phyloP scores from a whole-genome alignment of 805 yeast species.

The Pichia californica region DNA sequence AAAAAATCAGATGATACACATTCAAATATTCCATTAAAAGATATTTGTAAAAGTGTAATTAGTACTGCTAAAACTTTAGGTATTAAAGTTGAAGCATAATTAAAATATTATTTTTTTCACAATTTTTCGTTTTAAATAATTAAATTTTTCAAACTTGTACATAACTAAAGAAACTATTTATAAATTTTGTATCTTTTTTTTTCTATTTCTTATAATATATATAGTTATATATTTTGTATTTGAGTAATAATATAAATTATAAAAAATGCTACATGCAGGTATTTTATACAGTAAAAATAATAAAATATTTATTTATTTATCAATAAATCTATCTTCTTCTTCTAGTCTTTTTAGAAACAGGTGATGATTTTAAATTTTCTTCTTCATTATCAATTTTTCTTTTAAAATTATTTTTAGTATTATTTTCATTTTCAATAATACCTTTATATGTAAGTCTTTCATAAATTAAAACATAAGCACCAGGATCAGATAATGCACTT shows the following conservation, averaged over 20 bases:
- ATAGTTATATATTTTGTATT: no score
- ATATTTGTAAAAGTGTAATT: conserved; percentile 74
- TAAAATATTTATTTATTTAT: not conserved
- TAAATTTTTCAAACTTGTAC: not conserved
- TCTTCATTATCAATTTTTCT: conserved; percentile 13
- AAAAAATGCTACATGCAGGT: no score
- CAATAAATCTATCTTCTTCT: not conserved
- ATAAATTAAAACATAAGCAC: conserved; percentile 87
- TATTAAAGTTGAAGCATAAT: conserved; percentile 65
- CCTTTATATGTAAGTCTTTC: conserved; percentile 63
- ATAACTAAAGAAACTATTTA: conserved; percentile 2
- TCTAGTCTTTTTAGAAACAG: not conserved
- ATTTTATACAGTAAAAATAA: not conserved
- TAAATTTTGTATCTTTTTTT: no score
- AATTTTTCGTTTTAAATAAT: not conserved
- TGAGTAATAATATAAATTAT: no score
- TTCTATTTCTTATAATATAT: no score
- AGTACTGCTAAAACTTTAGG: conserved; percentile 91
- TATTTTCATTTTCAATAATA: not conserved
- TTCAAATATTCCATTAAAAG: conserved; percentile 58
- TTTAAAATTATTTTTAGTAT: conserved; percentile 4
- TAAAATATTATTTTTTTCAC: not conserved
- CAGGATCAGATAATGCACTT: conserved; percentile 72
- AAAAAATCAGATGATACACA: conserved; percentile 84
- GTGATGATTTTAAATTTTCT: no score